Base-by-base conservation (phyloP, 176 grass and related monocot species). In the Oryza australiensis region DNA sequence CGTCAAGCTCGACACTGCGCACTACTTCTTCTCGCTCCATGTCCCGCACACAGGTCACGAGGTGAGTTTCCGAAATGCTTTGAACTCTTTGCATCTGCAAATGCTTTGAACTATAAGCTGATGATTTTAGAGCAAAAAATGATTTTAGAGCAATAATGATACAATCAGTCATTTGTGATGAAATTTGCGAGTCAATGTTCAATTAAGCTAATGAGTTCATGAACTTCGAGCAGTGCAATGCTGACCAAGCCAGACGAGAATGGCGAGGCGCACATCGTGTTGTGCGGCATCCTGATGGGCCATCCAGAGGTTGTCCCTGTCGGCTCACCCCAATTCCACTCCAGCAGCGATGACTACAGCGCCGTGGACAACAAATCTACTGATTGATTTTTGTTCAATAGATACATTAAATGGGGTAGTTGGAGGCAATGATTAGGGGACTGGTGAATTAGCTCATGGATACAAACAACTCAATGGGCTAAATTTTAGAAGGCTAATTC, bases 21-120 rank as follows among this genome's bases (percentile, higher is more conserved):
- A 95, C 82, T 98, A 95, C 77, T 98, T 98, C 92, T 98, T 98
- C 75, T 89, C 95, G 53, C 91, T 98, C 66, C 92, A 80, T 30
- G 95, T 93, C 45, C 95, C 95, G 73, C 90, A 64, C 72, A 81
- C 88, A 1, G 65, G 74, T 55, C 73, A 81, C 49, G 72, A 95
- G 92, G 95, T 95, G 5, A 82, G 82, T 81, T 46, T 84, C 51
- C 3, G 16, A 55, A 3, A 65, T 46, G 42, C 8, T 70, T 81
- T 16, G 22, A 48, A 5, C 59, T 48, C 45, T 22, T 11, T 35
- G 6, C 34, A 35, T 35, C 34, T 35, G 34, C 34, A 64, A 3
- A 65, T 46, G 42, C 8, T 74, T 81, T 16, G 15, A 48, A 5
- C 66, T 27, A 18, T 85, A 71, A 26, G 20, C 2, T n/a, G 64